Percentiles rank a stretch among this genome's conserved stretches.
phyloP scores from a whole-genome alignment of 768 basidiomycete genomes.

The Candolleomyces efflorescens region DNA sequence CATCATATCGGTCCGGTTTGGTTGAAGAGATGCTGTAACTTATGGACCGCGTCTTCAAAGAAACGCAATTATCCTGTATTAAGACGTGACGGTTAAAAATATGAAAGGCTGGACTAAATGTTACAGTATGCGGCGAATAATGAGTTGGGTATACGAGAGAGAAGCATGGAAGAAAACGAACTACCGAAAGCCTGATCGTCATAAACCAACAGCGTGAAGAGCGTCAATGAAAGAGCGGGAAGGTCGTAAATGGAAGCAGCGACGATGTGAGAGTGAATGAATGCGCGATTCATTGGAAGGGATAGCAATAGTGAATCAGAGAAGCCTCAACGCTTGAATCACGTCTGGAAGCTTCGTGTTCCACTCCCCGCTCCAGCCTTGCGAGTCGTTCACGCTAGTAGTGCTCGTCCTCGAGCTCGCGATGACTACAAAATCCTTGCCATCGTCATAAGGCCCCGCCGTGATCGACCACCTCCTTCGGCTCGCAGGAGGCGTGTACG shows the following conservation, averaged over 20 bases:
- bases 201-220: not conserved
- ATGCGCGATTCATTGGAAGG: too few species aligned
- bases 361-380: slow-evolving; percentile 5
- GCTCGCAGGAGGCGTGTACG: not conserved
- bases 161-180: too few species aligned
- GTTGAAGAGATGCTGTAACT: too few species aligned
- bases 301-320: not conserved
- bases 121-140: too few species aligned
- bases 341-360: not conserved
- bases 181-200: not conserved
- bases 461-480: not conserved
- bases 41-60: too few species aligned
- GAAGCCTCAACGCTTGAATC: not conserved
- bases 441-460: not conserved
- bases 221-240: not conserved
- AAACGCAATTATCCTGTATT: too few species aligned
- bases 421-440: not conserved
- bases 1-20: too few species aligned
- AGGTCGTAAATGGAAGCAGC: not conserved
- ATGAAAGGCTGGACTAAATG: too few species aligned
- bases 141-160: too few species aligned
- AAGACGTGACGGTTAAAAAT: too few species aligned
- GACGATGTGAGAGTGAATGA: not conserved
- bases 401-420: not conserved
- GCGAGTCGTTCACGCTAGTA: not conserved